These are phyloP conservation scores for Caloboletus firmus DNA, from an alignment of 1,284 basidiomycete species.

Conservation along the genomic window DNA sequence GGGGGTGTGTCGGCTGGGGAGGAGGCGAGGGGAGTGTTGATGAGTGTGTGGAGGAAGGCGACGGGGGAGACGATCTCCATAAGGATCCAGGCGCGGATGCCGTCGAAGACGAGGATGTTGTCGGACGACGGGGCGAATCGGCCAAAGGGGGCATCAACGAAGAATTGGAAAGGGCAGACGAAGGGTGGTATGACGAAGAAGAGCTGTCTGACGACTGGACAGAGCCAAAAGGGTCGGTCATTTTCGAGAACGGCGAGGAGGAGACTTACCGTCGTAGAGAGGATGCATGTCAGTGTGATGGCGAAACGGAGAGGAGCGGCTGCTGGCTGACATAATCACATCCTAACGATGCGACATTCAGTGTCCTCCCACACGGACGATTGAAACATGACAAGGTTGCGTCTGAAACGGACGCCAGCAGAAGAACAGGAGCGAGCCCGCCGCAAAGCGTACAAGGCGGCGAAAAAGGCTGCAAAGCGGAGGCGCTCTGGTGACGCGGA, in stretches of 20 bases:
- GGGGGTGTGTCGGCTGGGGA: constrained; percentile 31
- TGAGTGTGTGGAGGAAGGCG: constrained; percentile 52
- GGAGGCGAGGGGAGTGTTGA: constrained; percentile 46
- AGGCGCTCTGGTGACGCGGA: not conserved
- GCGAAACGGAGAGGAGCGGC: not conserved
- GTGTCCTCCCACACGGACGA: no score
- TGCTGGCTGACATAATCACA: constrained; percentile 2
- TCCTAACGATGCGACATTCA: not conserved
- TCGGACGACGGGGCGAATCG: constrained; percentile 58
- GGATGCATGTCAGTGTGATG: constrained; percentile 17
- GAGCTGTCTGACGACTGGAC: constrained; percentile 35
- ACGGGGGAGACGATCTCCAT: constrained; percentile 86
- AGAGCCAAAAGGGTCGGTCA: not conserved
- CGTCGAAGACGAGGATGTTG: constrained; percentile 54
- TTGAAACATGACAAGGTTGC: constrained; percentile 56
- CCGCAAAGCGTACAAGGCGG: constrained; percentile 48
- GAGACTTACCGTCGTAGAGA: constrained; percentile 30
- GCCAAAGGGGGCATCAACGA: constrained; percentile 74
- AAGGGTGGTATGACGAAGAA: constrained; percentile 23
- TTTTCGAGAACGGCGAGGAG: not conserved
- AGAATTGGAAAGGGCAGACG: constrained; percentile 35
- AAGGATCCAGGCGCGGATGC: constrained; percentile 71
- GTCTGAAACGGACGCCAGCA: constrained; percentile 67
- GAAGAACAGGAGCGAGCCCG: constrained; percentile 57
- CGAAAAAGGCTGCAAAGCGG: constrained; percentile 41